Evolutionary conservation across 1,139 yeast species (phyloP).

Genomic region (Taphrina betulina): DNA sequence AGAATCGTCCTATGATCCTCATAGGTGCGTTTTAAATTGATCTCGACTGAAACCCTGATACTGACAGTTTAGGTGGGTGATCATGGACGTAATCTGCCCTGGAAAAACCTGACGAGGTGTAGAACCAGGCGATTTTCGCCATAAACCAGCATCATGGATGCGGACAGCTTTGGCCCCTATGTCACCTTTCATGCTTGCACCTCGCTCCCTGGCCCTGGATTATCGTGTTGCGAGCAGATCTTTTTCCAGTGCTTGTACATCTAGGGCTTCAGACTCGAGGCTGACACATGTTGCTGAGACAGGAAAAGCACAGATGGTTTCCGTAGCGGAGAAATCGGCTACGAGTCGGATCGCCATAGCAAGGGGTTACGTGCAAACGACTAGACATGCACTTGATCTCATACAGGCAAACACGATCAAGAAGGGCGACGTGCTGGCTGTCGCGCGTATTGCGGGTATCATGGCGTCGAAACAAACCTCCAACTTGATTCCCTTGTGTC

Average conservation of each 20-base stretch:
- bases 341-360: constrained; percentile 51
- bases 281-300: constrained; percentile 49
- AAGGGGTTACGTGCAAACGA: constrained; percentile 46
- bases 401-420: constrained; percentile 47
- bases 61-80: constrained; percentile 2
- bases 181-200: no score
- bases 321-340: constrained; percentile 45
- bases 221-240: no score
- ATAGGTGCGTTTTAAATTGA: constrained; percentile 49
- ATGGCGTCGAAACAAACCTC: constrained; percentile 53
- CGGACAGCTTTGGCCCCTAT: no score
- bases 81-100: no score
- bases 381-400: constrained; percentile 42
- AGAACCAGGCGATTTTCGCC: background rate
- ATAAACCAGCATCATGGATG: background rate
- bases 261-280: constrained; percentile 17
- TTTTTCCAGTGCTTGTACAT: background rate
- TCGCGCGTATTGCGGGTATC: constrained; percentile 53
- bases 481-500: constrained; percentile 52
- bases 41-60: background rate
- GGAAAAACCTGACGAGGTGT: no score
- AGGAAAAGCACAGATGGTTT: constrained; percentile 55
- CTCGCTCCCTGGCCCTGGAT: no score
- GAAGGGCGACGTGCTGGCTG: constrained; percentile 54
- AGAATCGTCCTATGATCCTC: constrained; percentile 56